Evolutionary conservation across 305 asterid genomes (phyloP).

Genomic region (Solanum aculeatissimum): DNA sequence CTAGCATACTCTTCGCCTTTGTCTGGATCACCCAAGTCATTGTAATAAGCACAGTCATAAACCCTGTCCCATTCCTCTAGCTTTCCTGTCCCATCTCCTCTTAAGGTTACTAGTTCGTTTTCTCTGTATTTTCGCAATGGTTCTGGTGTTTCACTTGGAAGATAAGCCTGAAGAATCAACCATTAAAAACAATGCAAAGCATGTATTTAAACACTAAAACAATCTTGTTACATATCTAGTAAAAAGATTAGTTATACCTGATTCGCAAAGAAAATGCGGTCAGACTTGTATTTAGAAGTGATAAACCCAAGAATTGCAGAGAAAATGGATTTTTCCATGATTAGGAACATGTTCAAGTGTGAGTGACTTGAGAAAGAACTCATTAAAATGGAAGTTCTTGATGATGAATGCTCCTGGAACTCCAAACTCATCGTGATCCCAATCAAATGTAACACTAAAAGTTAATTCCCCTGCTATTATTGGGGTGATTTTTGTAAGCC

Average conservation of each 20-base stretch:
- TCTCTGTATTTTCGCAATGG: slow-evolving; percentile 38
- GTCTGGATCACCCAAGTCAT: slow-evolving; percentile 62
- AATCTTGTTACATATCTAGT: background rate
- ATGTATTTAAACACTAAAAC: background rate
- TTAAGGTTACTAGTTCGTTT: slow-evolving; percentile 47
- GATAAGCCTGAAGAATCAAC: slow-evolving; percentile 27
- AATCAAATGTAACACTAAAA: slow-evolving; percentile 34
- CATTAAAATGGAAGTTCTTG: slow-evolving; percentile 40
- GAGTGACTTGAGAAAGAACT: slow-evolving; percentile 69
- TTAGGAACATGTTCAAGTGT: slow-evolving; percentile 52
- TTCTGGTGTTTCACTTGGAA: slow-evolving; percentile 60
- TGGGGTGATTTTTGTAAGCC: slow-evolving; percentile 19
- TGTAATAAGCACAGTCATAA: slow-evolving; percentile 60
- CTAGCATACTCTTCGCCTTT: slow-evolving; percentile 42
- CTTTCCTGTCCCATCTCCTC: slow-evolving; percentile 59
- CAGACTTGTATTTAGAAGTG: slow-evolving; percentile 32
- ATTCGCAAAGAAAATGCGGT: slow-evolving; percentile 56
- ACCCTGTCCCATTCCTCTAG: slow-evolving; percentile 66
- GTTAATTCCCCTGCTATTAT: slow-evolving; percentile 18
- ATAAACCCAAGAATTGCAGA: slow-evolving; percentile 79
- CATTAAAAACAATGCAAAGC: background rate
- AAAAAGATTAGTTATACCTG: slow-evolving; percentile 15
- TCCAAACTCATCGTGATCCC: slow-evolving; percentile 24
- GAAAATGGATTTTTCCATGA: slow-evolving; percentile 45
- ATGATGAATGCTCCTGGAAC: slow-evolving; percentile 15